These are phyloP conservation scores for Zymoseptoria pseudotritici DNA, from an alignment of 2,329 filamentous ascomycete species.

Conservation along the genomic window DNA sequence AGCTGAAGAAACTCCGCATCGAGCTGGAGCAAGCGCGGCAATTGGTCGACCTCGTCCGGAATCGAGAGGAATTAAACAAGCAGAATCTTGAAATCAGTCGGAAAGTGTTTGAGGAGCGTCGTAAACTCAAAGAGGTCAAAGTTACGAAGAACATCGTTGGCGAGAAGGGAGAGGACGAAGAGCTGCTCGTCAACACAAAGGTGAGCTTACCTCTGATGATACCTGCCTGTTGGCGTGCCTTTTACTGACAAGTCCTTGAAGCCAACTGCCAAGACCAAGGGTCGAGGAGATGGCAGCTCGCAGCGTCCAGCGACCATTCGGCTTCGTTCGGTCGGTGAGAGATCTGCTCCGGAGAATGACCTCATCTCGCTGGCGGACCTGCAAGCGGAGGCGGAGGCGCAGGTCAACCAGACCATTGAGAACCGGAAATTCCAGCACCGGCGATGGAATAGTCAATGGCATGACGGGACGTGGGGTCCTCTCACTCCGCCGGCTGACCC, in stretches of 20 bases:
- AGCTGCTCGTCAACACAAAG: constrained; percentile 82
- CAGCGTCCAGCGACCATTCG: constrained; percentile 52
- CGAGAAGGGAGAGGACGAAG: constrained; percentile 86
- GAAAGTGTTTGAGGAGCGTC: constrained; percentile 73
- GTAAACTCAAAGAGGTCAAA: constrained; percentile 80
- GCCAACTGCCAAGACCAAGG: constrained; percentile 45
- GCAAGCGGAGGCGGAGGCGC: constrained; percentile 71
- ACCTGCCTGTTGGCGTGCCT: not conserved
- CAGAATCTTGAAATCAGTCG: constrained; percentile 69
- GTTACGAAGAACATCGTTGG: constrained; percentile 70
- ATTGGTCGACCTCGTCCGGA: constrained; percentile 67
- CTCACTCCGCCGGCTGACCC: constrained; percentile 68
- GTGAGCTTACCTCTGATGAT: constrained; percentile 37
- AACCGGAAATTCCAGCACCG: constrained; percentile 80
- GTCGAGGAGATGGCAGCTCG: constrained; percentile 49
- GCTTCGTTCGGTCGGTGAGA: constrained; percentile 53
- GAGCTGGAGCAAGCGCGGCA: constrained; percentile 86
- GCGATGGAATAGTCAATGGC: constrained; percentile 83
- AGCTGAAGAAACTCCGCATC: constrained; percentile 80
- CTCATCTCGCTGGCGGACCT: constrained; percentile 69
- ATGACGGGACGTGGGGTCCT: constrained; percentile 80
- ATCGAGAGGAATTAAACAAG: constrained; percentile 72
- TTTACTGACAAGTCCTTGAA: constrained; percentile 23
- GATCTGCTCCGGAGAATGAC: constrained; percentile 68
- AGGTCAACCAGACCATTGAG: constrained; percentile 75